These are phyloP conservation scores for Suillus fuscotomentosus DNA, from an alignment of 768 basidiomycete species.

Conservation along the genomic window DNA sequence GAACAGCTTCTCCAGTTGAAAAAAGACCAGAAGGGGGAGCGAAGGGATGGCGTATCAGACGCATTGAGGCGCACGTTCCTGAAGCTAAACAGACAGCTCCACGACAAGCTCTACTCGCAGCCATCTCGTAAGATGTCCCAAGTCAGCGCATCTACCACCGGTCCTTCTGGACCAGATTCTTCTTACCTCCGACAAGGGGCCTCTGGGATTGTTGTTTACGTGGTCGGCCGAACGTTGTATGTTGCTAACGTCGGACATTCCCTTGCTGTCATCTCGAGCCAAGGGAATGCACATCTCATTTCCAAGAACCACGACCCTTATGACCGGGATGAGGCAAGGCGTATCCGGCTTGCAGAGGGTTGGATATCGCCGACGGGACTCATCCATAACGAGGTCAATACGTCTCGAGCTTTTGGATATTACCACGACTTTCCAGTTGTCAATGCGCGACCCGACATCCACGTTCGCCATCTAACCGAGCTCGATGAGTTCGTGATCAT, in stretches of 20 bases:
- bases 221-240: slow-evolving; percentile 75
- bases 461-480: slow-evolving; percentile 65
- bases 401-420: slow-evolving; percentile 93
- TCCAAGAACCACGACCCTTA: slow-evolving; percentile 89
- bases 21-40: slow-evolving; percentile 32
- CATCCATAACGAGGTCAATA: slow-evolving; percentile 88
- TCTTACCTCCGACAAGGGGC: slow-evolving; percentile 70
- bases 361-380: slow-evolving; percentile 91
- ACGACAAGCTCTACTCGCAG: slow-evolving; percentile 58
- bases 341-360: slow-evolving; percentile 91
- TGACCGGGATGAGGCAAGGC: slow-evolving; percentile 75
- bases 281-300: slow-evolving; percentile 70
- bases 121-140: slow-evolving; percentile 70
- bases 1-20: slow-evolving; percentile 53
- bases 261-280: slow-evolving; percentile 80
- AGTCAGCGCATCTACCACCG: slow-evolving; percentile 46
- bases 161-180: slow-evolving; percentile 37
- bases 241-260: slow-evolving; percentile 90
- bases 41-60: slow-evolving; percentile 59
- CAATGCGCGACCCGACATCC: slow-evolving; percentile 84
- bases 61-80: slow-evolving; percentile 89
- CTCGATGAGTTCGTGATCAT: slow-evolving; percentile 96
- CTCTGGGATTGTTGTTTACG: slow-evolving; percentile 84
- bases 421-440: slow-evolving; percentile 87
- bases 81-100: slow-evolving; percentile 76